These are phyloP conservation scores for Neophaeococcomyces mojaviensis DNA, from an alignment of 2,329 filamentous ascomycete species.

Conservation along the genomic window DNA sequence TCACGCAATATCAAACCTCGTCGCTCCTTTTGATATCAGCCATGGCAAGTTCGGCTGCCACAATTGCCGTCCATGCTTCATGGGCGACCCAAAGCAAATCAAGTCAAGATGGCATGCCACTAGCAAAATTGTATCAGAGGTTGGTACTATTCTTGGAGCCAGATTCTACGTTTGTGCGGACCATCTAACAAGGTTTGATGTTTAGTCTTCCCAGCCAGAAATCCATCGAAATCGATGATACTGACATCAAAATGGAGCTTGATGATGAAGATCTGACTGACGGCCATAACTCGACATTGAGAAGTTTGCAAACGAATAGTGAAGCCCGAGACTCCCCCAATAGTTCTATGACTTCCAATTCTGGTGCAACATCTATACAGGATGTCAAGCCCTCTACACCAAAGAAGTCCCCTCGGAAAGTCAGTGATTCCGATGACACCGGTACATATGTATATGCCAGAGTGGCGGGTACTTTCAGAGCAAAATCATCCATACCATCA, in stretches of 20 bases:
- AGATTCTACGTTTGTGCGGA: slow-evolving; percentile 1
- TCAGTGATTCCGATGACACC: slow-evolving; percentile 10
- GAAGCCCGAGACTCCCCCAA: slow-evolving; percentile 26
- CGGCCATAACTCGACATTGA: slow-evolving; percentile 17
- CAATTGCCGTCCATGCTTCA: slow-evolving; percentile 3
- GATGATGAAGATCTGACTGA: slow-evolving; percentile 32
- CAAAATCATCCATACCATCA: slow-evolving; percentile 76
- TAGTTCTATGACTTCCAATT: slow-evolving; percentile 27
- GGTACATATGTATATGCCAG: slow-evolving; percentile 24
- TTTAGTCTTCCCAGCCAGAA: slow-evolving; percentile 4
- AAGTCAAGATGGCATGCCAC: background rate
- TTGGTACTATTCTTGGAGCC: background rate
- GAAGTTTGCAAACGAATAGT: slow-evolving; percentile 21
- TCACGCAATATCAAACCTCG: slow-evolving; percentile 3
- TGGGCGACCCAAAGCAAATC: background rate
- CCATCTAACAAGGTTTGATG: slow-evolving; percentile 2
- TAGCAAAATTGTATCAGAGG: background rate
- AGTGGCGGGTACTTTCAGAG: slow-evolving; percentile 49
- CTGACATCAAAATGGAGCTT: slow-evolving; percentile 23
- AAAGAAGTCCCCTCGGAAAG: slow-evolving; percentile 14
- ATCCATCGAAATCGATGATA: slow-evolving; percentile 5
- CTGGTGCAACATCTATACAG: slow-evolving; percentile 21
- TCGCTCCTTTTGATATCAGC: slow-evolving; percentile 8
- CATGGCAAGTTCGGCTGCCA: slow-evolving; percentile 6
- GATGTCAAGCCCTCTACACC: slow-evolving; percentile 20